Evolutionary conservation across 371 early-diverging fungal species (phyloP), one percentile per base, ranked within the genome.

Genomic region (Syncephalis plumigaleata): DNA sequence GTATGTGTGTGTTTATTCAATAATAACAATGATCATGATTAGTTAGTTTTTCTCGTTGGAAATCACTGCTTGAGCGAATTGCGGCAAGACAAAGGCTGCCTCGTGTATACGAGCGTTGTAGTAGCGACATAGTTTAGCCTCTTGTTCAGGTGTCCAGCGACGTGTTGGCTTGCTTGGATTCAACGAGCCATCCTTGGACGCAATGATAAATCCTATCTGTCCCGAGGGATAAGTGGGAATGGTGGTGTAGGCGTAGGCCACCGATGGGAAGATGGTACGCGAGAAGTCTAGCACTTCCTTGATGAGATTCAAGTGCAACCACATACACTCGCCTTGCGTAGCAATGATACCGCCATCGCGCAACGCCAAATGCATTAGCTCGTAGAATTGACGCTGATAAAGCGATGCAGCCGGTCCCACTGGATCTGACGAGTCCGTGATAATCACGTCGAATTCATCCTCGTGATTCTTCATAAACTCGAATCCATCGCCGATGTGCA

Each of bases 371-470:
- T 83, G 72, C 81, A 94, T 77, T 51, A 93, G 71, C 57, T 84
- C 73, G 69, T 84, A 96, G 69, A 87, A 96, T 44, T 77, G 73
- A 53, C 79, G 73, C 61, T 83, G 81, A 68, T 87, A 96, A 56
- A 96, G 77, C 40, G 84, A 79, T 59, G 87, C 94, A 43, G 97
- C 97, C 39, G 97, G 97, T 42, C 87, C 82, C 56, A 91, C 92
- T 37, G 97, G 97, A 54, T 96, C 97, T 18, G 91, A 91, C n/a
- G 89, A 86, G 54, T 96, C 97, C 46, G 95, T 96, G 69, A 96
- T 94, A 59, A 96, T 92, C 27, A 93, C 91, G 65, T 96, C 97
- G 62, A 85, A 96, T 52, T 72, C 64, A 51, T 81, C 77, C 44
- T 63, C 61, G 70, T 90, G 80, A 65, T 82, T 81, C 68, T 83